Evolutionary conservation across 352 stramenopile genomes (phyloP).

Genomic region (Phytopythium montanum): DNA sequence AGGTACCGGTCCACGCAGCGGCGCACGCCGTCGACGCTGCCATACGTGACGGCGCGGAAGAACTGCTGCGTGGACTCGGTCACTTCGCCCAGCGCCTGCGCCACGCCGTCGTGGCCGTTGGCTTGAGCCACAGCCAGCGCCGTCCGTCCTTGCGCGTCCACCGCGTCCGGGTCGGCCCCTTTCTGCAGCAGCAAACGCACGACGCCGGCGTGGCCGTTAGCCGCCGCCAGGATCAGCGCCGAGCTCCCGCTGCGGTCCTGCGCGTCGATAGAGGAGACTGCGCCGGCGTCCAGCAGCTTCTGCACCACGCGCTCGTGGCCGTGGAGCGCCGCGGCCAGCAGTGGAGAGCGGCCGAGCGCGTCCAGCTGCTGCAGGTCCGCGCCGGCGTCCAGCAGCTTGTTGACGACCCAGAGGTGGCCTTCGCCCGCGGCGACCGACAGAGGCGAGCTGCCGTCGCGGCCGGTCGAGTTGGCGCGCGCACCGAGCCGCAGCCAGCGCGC

Average conservation of each 20-base stretch:
- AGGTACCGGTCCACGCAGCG: slow-evolving; percentile 1
- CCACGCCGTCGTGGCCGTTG: slow-evolving; percentile 7
- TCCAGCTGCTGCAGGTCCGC: slow-evolving; percentile 9
- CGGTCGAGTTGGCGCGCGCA: neutral
- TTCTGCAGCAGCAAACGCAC: slow-evolving; percentile 6
- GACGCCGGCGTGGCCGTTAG: slow-evolving; percentile 1
- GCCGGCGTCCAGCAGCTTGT: slow-evolving; percentile 12
- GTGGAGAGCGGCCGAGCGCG: slow-evolving; percentile 4
- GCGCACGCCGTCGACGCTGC: slow-evolving; percentile 3
- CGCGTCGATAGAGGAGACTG: slow-evolving; percentile 1
- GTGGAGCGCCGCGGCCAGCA: neutral
- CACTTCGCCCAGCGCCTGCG: slow-evolving; percentile 10
- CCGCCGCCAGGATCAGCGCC: slow-evolving; percentile 2
- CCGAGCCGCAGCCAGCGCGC: slow-evolving; percentile 9
- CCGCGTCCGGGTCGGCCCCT: neutral
- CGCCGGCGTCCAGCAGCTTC: slow-evolving; percentile 6
- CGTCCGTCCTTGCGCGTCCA: neutral
- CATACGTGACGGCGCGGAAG: slow-evolving; percentile 4
- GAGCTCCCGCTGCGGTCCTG: neutral
- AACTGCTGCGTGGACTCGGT: slow-evolving; percentile 6
- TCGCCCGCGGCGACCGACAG: neutral
- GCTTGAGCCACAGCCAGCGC: slow-evolving; percentile 3
- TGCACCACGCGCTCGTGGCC: neutral
- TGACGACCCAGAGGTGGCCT: slow-evolving; percentile 8
- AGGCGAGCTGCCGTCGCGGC: slow-evolving; percentile 2